phyloP scores from a whole-genome alignment of 1,284 basidiomycete genomes.

The Ustilago sp. region DNA sequence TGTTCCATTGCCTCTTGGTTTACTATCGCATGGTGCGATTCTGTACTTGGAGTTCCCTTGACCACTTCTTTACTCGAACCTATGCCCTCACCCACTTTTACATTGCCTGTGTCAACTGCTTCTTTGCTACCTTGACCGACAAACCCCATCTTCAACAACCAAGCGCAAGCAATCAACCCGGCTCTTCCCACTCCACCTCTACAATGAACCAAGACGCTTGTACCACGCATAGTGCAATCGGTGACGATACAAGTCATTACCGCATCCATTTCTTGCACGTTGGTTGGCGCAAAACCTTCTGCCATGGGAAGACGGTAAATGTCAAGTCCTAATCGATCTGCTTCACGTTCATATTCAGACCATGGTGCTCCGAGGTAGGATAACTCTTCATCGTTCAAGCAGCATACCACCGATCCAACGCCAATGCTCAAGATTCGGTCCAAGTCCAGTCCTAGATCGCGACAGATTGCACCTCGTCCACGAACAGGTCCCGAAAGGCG shows the following conservation, averaged over 20 bases:
- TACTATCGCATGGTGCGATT: slow-evolving; percentile 6
- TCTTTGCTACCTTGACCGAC: slow-evolving; percentile 53
- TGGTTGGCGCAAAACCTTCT: slow-evolving; percentile 85
- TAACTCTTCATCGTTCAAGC: slow-evolving; percentile 87
- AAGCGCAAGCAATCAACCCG: slow-evolving; percentile 89
- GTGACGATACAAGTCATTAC: slow-evolving; percentile 80
- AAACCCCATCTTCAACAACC: slow-evolving; percentile 91
- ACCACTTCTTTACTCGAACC: slow-evolving; percentile 20
- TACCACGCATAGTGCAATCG: slow-evolving; percentile 80
- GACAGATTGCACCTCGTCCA: slow-evolving; percentile 84
- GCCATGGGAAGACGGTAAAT: slow-evolving; percentile 84
- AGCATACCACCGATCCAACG: slow-evolving; percentile 85
- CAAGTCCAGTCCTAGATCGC: slow-evolving; percentile 83
- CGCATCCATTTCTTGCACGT: slow-evolving; percentile 83
- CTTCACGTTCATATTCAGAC: slow-evolving; percentile 78
- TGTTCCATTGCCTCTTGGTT: background rate
- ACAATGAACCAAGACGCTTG: slow-evolving; percentile 87
- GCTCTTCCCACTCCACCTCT: slow-evolving; percentile 94
- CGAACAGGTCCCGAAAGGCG: slow-evolving; percentile 83
- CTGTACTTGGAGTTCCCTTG: slow-evolving; percentile 13
- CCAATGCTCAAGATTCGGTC: slow-evolving; percentile 80
- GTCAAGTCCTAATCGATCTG: slow-evolving; percentile 78
- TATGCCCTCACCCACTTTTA: background rate
- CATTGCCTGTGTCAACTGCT: background rate
- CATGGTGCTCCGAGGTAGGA: slow-evolving; percentile 85